Evolutionary conservation across 345 rosid species (phyloP).

Genomic region (Brassica juncea): DNA sequence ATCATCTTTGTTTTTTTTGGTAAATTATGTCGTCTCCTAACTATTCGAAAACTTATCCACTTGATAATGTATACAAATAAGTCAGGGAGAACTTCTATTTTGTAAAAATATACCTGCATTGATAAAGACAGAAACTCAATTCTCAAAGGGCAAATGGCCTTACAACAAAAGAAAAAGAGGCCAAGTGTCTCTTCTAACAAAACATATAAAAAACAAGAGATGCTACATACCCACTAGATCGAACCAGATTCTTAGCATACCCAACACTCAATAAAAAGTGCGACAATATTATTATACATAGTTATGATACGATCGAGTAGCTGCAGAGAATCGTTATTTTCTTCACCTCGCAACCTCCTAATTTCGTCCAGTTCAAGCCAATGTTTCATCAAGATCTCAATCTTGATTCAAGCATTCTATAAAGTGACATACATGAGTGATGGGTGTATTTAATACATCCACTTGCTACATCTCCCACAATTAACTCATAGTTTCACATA

Average conservation of each 20-base stretch:
- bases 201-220: not conserved
- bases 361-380: conserved; percentile 25
- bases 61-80: not conserved
- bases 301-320: conserved; percentile 20
- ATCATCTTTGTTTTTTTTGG: conserved; percentile 21
- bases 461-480: not conserved
- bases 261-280: conserved; percentile 28
- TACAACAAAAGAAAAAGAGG: conserved; percentile 1
- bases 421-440: not conserved
- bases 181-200: not conserved
- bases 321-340: conserved; percentile 35
- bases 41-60: conserved; percentile 7
- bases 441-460: not conserved
- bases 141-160: conserved; percentile 31
- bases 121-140: not conserved
- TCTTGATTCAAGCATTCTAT: conserved; percentile 8
- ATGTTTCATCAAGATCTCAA: conserved; percentile 13
- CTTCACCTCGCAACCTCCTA: conserved; percentile 27
- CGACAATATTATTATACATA: conserved; percentile 16
- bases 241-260: conserved; percentile 38
- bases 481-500: not conserved
- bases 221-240: not conserved
- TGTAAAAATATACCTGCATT: not conserved
- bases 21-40: conserved; percentile 5
- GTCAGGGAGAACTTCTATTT: not conserved